Evolutionary conservation across 2,329 filamentous ascomycete genomes (phyloP), one percentile per base, ranked within the genome.

Genomic region (Fusarium udum): DNA sequence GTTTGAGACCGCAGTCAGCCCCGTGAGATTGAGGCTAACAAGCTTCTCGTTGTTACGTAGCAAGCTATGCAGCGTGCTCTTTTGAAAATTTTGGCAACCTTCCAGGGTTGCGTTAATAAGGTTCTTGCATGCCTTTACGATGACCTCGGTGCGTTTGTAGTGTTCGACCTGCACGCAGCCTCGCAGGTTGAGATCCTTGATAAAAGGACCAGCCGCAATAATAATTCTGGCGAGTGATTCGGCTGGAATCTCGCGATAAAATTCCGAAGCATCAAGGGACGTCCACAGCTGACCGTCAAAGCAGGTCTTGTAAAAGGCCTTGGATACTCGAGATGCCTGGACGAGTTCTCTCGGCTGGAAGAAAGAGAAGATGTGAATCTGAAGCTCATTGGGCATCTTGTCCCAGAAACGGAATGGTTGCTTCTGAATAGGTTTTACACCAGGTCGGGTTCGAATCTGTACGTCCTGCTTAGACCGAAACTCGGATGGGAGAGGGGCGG

Each of bases 201-300:
- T 91, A 77, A 98, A 99, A 0, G 95, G 94, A 0, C 95, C 96
- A 3, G 95, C 94, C 7, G 91, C 88, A 2, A 91, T 90, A 78
- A 98, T 95, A 70, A 98, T 95, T 78, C 92, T 94, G 63, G 95
- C 90, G 53, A 99, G 84, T 2, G 93, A 93, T 72, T 93, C 91
- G 28, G 93, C 93, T 1, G 95, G 92, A 73, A 98, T 98, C 59
- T 95, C 90, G 72, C 89, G 89, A 80, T 98, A 98, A 82, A 95
- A 98, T 56, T 93, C 91, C 13, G 94, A 92, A 4, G 93, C 91
- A 80, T 98, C 95, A 55, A 98, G 88, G 46, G 88, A 90, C 7
- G 91, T 91, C 96, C 96, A 99, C 22, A 98, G 84, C 83, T 99
- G 96, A 4, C 96, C 96, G 80, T 99, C 95, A 77, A 95, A 97